Evolutionary conservation across 2,329 filamentous ascomycete genomes (phyloP), one percentile per base, ranked within the genome.

Genomic region (Tolypocladium inflatum): DNA sequence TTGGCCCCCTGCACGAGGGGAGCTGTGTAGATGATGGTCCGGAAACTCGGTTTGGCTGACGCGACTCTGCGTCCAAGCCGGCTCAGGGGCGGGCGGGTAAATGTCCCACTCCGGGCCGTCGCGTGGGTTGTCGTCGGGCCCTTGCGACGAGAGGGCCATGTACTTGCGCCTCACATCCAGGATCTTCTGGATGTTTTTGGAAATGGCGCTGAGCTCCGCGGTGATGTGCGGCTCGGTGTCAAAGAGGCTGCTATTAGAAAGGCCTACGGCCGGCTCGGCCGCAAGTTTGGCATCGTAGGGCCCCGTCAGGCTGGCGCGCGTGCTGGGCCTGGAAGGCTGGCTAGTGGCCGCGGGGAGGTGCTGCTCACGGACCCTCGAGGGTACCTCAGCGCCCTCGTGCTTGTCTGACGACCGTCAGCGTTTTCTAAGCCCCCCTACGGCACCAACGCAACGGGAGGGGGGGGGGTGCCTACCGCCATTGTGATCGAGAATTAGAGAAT

Each of bases 21-120:
- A 17, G n/a, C 19, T 21, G 23, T 57, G 58, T 13, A 33, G 30
- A 11, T 63, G 62, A 26, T 62, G 62, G n/a, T 65, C 65, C 4
- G 55, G 45, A 21, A 58, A 33, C 30, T 55, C 60, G 50, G 56
- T 30, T 56, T 56, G 57, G 23, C 58, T 62, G 8, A 59, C 61
- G 4, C 56, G 68, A 66, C 57, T 71, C 66, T 59, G 72, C 66
- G 55, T 71, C 93, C 94, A 97, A 2, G 90, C 90, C 19, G 94
- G 94, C 66, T 95, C 90, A 7, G 93, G 94, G 5, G 92, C 92
- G 17, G 90, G 85, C 11, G 94, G 94, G 67, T 97, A 97, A 51
- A 99, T 90, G 57, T 82, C 80, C 93, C 93, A 99, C 55, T 79
- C 82, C 0, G 86, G 81, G 21, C 88, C 83, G 69, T 97, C 91